Conservation (phyloP, 1,284 basidiomycete genomes). For the Farysia itapuensis region DNA sequence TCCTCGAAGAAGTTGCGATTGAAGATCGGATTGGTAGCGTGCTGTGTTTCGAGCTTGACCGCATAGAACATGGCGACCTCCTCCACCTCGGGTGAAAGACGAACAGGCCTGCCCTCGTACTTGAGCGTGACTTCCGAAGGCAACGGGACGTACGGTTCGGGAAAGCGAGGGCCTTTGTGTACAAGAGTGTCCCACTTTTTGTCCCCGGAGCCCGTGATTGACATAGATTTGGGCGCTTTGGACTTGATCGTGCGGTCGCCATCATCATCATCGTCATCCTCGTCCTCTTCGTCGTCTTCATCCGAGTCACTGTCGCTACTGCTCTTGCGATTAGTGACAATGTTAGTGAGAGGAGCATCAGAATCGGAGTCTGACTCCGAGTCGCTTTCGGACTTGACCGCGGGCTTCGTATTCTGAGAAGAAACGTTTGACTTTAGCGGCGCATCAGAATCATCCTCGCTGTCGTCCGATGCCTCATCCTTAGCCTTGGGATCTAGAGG, state of each 20-base stretch:
- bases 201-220: conserved; percentile 42
- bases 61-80: conserved; percentile 97
- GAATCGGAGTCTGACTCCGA: conserved; percentile 32
- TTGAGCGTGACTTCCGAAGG: conserved; percentile 88
- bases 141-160: conserved; percentile 85
- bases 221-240: conserved; percentile 33
- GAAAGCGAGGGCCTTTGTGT: conserved; percentile 93
- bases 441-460: conserved; percentile 34
- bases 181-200: conserved; percentile 85
- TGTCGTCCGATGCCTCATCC: conserved; percentile 7
- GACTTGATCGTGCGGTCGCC: conserved; percentile 49
- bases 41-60: conserved; percentile 88
- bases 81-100: conserved; percentile 82
- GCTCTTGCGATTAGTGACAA: conserved; percentile 32
- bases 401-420: conserved; percentile 18
- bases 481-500: conserved; percentile 61
- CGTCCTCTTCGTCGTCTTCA: conserved; percentile 38
- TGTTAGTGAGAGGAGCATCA: conserved; percentile 37
- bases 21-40: conserved; percentile 84
- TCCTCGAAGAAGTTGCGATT: conserved; percentile 96
- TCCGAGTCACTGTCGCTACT: conserved; percentile 18
- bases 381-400: conserved; percentile 20
- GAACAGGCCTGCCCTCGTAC: conserved; percentile 81
- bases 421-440: conserved; percentile 29
- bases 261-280: conserved; percentile 64